Conservation (phyloP, 306 rosid species). For the Sphenostylis stenocarpa region DNA sequence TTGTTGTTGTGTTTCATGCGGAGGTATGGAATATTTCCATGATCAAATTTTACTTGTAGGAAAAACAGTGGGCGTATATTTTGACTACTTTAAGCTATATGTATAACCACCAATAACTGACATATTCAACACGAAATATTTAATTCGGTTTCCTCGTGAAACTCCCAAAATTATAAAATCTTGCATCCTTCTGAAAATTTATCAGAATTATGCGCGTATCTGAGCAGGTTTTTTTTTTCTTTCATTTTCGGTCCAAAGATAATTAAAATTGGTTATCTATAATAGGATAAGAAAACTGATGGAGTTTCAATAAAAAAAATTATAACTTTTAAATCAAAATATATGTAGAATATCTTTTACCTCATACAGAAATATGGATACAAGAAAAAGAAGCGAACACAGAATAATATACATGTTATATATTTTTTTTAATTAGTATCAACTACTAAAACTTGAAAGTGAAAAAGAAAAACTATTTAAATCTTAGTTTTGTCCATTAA, state of each 20-base stretch:
- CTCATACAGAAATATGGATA: no score
- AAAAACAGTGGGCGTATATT: background rate
- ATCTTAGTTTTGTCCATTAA: background rate
- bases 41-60: background rate
- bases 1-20: background rate
- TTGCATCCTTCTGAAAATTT: background rate
- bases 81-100: background rate
- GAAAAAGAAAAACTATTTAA: background rate
- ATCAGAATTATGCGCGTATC: background rate
- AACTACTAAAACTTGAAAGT: background rate
- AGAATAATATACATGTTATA: background rate
- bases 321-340: background rate
- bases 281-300: background rate
- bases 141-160: background rate
- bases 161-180: background rate
- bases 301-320: background rate
- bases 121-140: background rate
- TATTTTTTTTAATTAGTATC: background rate
- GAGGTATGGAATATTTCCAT: slow-evolving; percentile 15
- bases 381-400: background rate
- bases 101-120: background rate
- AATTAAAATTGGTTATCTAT: background rate
- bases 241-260: no score
- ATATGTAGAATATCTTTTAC: no score
- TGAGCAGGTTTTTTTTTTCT: background rate